A percentile compares a stretch with the other conserved stretches of the same genome.
Evolutionary conservation across 1,284 basidiomycete genomes (phyloP).

Genomic region (Sporisorium reilianum): DNA sequence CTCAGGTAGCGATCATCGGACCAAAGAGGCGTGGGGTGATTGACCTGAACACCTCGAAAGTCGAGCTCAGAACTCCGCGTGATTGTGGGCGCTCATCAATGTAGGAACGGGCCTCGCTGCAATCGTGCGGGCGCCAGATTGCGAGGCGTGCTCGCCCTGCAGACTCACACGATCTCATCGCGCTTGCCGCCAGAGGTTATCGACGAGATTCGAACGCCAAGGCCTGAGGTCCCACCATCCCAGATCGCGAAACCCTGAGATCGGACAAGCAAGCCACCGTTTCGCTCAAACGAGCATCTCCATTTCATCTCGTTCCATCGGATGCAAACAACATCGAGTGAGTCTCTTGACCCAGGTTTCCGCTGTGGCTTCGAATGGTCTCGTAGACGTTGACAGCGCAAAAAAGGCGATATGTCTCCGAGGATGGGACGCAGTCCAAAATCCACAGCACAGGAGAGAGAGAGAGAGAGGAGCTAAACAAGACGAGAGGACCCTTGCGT

Average conservation of each 20-base stretch:
- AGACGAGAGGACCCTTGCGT: constrained; percentile 4
- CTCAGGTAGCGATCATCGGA: too few species aligned
- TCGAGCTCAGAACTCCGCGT: not conserved
- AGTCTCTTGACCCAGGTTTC: constrained; percentile 2
- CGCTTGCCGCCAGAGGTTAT: not conserved
- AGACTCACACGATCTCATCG: too few species aligned
- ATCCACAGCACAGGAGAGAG: constrained; percentile 6
- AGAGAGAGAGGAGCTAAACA: constrained; percentile 4
- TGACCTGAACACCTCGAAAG: too few species aligned
- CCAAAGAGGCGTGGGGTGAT: too few species aligned
- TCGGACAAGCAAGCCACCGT: too few species aligned
- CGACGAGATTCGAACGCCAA: not conserved
- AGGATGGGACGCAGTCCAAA: not conserved
- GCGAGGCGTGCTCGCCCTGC: not conserved
- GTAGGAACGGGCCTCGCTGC: too few species aligned
- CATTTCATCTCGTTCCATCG: not conserved
- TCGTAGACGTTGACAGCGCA: not conserved
- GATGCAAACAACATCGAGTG: not conserved
- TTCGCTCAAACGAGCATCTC: not conserved
- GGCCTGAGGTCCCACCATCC: not conserved
- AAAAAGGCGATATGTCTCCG: constrained; percentile 5
- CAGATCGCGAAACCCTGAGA: not conserved
- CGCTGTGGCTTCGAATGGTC: not conserved
- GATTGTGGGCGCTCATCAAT: not conserved
- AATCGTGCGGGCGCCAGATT: not conserved